A percentile compares a stretch with the other conserved stretches of the same genome.
Conservation (phyloP, 2,329 filamentous ascomycete species). For the Graphilbum sp. region DNA sequence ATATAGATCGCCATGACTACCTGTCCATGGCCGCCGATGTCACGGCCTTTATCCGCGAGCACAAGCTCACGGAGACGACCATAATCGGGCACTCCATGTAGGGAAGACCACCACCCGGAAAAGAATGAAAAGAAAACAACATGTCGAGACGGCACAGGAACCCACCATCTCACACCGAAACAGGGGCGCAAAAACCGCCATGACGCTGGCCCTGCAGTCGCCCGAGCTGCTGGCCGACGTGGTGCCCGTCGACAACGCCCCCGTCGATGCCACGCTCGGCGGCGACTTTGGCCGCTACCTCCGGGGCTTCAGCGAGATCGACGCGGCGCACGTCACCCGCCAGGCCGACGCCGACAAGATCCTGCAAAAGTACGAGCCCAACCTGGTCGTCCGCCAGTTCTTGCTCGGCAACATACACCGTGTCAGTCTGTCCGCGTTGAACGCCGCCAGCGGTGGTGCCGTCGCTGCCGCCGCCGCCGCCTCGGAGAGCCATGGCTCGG, state of each 20-base stretch:
- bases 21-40: slow-evolving; percentile 68
- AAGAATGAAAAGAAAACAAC: too few relatives aligned
- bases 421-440: slow-evolving; percentile 13
- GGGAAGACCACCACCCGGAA: too few relatives aligned
- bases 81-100: slow-evolving; percentile 92
- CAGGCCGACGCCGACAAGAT: slow-evolving; percentile 70
- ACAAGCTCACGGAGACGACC: slow-evolving; percentile 52
- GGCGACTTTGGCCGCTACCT: slow-evolving; percentile 68
- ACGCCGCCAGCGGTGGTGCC: not conserved
- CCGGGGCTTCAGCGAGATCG: slow-evolving; percentile 68
- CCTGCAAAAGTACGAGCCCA: slow-evolving; percentile 56
- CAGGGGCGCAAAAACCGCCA: slow-evolving; percentile 82
- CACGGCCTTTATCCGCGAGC: slow-evolving; percentile 56
- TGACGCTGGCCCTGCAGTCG: slow-evolving; percentile 63
- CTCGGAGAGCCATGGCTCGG: too few relatives aligned
- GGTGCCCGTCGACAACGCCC: slow-evolving; percentile 82
- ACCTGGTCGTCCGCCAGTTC: slow-evolving; percentile 72
- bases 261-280: slow-evolving; percentile 60
- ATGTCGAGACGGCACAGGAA: too few relatives aligned
- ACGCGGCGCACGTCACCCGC: slow-evolving; percentile 47
- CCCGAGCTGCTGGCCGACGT: slow-evolving; percentile 54
- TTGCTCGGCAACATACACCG: slow-evolving; percentile 71
- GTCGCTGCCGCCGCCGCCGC: too few relatives aligned
- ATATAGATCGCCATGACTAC: slow-evolving; percentile 64
- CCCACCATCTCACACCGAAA: too few relatives aligned